A percentile compares a stretch with the other conserved stretches of the same genome.
These are phyloP conservation scores for Annulohypoxylon stygium DNA, from an alignment of 495 filamentous ascomycete species.

Conservation along the genomic window DNA sequence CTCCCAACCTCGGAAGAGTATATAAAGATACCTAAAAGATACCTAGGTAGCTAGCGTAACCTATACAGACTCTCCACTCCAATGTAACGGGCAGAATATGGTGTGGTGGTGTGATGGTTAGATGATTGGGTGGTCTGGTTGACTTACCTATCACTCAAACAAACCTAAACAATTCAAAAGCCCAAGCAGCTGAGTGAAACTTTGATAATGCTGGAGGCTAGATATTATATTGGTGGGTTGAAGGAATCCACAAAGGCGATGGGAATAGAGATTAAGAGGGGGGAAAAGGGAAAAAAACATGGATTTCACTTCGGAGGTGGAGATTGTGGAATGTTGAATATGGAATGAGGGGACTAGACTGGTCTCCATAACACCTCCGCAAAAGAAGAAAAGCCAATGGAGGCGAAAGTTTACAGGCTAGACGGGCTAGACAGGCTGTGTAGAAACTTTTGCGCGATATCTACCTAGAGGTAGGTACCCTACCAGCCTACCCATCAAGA, in stretches of 20 bases:
- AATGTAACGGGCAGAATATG: background rate
- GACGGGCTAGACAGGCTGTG: background rate
- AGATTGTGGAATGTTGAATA: background rate
- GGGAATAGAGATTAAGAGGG: background rate
- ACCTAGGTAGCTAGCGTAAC: constrained; percentile 8
- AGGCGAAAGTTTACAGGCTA: constrained; percentile 20
- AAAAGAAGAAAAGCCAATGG: background rate
- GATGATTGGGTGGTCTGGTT: background rate
- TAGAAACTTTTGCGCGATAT: constrained; percentile 16
- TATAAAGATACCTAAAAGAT: constrained; percentile 11
- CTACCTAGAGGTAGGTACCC: constrained; percentile 1
- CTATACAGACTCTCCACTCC: constrained; percentile 9
- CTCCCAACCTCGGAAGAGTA: constrained; percentile 7
- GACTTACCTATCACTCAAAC: constrained; percentile 11
- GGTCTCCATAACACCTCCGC: constrained; percentile 8
- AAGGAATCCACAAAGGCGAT: constrained; percentile 3
- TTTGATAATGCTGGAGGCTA: background rate
- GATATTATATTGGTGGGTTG: background rate
- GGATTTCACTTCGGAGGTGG: constrained; percentile 1
- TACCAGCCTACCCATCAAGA: background rate
- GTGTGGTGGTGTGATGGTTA: background rate
- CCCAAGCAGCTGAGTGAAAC: background rate
- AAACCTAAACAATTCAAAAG: background rate
- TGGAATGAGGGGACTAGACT: constrained; percentile 3
- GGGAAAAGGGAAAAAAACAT: constrained; percentile 2